Percentiles rank a stretch among this genome's conserved stretches.
These are phyloP conservation scores for Aspergillus olivimuriae DNA, from an alignment of 495 filamentous ascomycete species.

Conservation along the genomic window DNA sequence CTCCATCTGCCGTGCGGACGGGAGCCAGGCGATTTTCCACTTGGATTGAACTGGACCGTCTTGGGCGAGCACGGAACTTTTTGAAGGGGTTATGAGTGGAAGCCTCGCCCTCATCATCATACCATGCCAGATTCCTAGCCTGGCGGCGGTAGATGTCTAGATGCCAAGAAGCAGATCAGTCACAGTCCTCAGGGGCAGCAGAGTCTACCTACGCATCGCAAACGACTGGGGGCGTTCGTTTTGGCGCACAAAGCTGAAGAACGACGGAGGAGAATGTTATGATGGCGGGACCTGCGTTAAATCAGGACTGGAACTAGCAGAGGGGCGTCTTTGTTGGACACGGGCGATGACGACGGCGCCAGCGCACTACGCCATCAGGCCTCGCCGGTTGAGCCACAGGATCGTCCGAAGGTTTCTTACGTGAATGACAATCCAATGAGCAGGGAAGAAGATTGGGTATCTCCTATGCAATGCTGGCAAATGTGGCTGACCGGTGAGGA, in stretches of 20 bases:
- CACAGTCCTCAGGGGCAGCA: no score
- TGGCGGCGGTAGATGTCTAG: slow-evolving; percentile 40
- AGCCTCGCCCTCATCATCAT: slow-evolving; percentile 36
- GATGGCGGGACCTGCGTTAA: no score
- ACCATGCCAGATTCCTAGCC: slow-evolving; percentile 43
- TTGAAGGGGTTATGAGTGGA: slow-evolving; percentile 45
- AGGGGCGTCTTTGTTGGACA: no score
- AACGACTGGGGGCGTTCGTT: background rate
- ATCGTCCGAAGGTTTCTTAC: no score
- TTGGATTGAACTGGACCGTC: slow-evolving; percentile 26
- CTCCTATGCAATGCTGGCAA: background rate
- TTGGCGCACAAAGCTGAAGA: no score
- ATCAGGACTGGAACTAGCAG: no score
- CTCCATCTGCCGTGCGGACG: slow-evolving; percentile 20
- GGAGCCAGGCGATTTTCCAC: slow-evolving; percentile 20
- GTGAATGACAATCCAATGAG: no score
- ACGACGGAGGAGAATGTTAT: no score
- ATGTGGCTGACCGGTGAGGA: background rate
- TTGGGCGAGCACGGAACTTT: slow-evolving; percentile 29
- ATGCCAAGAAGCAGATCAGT: background rate
- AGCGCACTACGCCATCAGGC: no score
- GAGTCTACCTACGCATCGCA: slow-evolving; percentile 1
- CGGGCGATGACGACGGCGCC: no score
- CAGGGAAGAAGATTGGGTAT: no score
- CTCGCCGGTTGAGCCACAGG: no score